Evolutionary conservation across 768 basidiomycete species (phyloP), one percentile per base, ranked within the genome.

Genomic region (Atractiella rhizophila): DNA sequence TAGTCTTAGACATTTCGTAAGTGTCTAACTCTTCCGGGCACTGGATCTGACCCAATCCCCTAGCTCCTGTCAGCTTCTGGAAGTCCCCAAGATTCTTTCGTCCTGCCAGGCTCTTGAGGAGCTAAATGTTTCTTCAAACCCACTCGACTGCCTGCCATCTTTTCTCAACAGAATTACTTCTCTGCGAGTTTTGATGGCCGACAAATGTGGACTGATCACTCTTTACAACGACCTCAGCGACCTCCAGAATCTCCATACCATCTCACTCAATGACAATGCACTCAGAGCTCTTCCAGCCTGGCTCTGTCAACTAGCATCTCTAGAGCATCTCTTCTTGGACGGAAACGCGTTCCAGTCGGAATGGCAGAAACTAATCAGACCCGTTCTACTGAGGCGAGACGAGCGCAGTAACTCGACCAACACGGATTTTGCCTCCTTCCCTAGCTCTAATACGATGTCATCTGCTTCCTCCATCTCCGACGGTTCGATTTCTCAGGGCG

Each of bases 271-370:
- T 34, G 64, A 76, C 53, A 98, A 98, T 61, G 76, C 76, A 56
- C 65, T 98, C 54, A 67, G 77, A 49, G 69, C 76, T 6, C 68
- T 96, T 15, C 86, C 91, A n/a, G 72, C 76, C 47, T 98, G 91
- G 88, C 66, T 98, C 34, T 82, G 81, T 57, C 68, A 81, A 23
- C 66, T 98, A n/a, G 66, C 67, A 24, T 51, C 52, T 3, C 64
- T 98, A 35, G 81, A 88, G 57, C 76, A 74, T 2, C 62, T 98
- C 3, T 76, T 75, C 49, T 71, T 98, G n/a, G 88, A 96, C 48
- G 76, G 74, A 15, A 98, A 98, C 57, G 83, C 86, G 7, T 94
- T 98, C 60, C 78, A 80, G 51, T 79, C 78, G 7, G 79, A 81
- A 1, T 91, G 85, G 81, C 73, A 75, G 54, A 73, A 78, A 25